Conservation (phyloP, 805 yeast species). For the Kurtzmaniella cleridarum region DNA sequence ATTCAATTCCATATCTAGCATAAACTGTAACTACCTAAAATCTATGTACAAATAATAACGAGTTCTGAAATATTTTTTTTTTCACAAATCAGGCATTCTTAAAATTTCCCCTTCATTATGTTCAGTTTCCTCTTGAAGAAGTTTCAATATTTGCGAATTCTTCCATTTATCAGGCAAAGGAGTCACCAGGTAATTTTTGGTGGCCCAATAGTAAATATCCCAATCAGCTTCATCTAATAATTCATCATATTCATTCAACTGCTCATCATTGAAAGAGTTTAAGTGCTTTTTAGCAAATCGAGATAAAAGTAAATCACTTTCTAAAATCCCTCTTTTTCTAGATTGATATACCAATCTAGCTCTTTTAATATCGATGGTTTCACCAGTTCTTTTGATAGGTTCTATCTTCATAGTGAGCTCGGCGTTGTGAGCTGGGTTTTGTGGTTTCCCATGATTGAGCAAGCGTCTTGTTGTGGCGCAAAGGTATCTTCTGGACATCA, state of each 20-base stretch:
- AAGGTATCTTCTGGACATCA: constrained; percentile 6
- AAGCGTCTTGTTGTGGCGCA: constrained; percentile 6
- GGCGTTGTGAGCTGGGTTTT: constrained; percentile 27
- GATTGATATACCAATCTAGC: constrained; percentile 91
- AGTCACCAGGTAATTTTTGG: constrained; percentile 71
- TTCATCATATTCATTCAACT: constrained; percentile 79
- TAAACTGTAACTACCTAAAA: not conserved
- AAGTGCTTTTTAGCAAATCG: constrained; percentile 79
- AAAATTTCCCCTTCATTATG: constrained; percentile 68
- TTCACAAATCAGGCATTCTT: constrained; percentile 69
- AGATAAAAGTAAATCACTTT: constrained; percentile 80
- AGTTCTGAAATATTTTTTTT: too few relatives aligned
- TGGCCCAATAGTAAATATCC: constrained; percentile 99
- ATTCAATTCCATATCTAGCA: constrained; percentile 1
- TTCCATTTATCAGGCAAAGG: constrained; percentile 89
- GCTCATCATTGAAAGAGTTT: constrained; percentile 49
- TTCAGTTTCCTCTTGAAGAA: constrained; percentile 68
- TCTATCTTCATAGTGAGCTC: constrained; percentile 49
- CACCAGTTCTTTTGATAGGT: constrained; percentile 76
- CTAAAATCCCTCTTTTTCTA: constrained; percentile 91
- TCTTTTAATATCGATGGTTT: constrained; percentile 64
- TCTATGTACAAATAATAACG: not conserved
- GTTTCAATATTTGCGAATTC: constrained; percentile 53
- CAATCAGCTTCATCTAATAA: constrained; percentile 94
- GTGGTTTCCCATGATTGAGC: constrained; percentile 40